Evolutionary conservation across 2,329 filamentous ascomycete species (phyloP), one percentile per base, ranked within the genome.

Genomic region (Macroventuria anomochaeta): DNA sequence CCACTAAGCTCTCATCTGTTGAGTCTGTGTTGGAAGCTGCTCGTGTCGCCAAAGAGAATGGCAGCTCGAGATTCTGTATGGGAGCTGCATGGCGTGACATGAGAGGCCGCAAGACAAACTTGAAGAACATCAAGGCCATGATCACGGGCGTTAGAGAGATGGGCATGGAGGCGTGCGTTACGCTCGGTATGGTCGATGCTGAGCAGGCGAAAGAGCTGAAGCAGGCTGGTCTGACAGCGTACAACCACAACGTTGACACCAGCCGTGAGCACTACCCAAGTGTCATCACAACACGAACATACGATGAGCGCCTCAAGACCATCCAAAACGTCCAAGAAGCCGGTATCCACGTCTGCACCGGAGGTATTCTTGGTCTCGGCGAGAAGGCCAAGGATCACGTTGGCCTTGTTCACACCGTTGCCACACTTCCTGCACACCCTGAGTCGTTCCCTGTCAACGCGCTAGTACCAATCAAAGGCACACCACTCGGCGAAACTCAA

Each of bases 191-290:
- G 92, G 91, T 96, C 65, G 90, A 96, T 74, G 83, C 81, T 5
- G 80, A 82, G 61, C 91, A 96, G 79, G 92, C 92, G 23, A 84
- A 84, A 68, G 89, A 95, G 77, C 83, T 96, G 61, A 92, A 91
- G 71, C 85, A 86, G 2, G 92, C 91, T 0, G 92, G 92, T 0
- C 77, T 96, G 65, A 96, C 92, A 13, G 92, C 92, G 0, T 96
- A 96, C 77, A 96, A 96, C 77, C 92, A 96, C 81, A 96, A 96
- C 72, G 83, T 96, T 61, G 92, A 96, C 76, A 96, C 92, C 1
- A 91, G 88, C 50, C 84, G 92, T 63, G 92, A 96, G 77, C 91
- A 91, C 75, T 96, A 96, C 70, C 91, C 92, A 0, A 87, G 82
- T 32, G 83, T 96, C 66, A 96, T 96, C 75, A 89, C 90, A 0